Evolutionary conservation across 257 asterid species (phyloP).

Genomic region (Solanum gracilifrons): DNA sequence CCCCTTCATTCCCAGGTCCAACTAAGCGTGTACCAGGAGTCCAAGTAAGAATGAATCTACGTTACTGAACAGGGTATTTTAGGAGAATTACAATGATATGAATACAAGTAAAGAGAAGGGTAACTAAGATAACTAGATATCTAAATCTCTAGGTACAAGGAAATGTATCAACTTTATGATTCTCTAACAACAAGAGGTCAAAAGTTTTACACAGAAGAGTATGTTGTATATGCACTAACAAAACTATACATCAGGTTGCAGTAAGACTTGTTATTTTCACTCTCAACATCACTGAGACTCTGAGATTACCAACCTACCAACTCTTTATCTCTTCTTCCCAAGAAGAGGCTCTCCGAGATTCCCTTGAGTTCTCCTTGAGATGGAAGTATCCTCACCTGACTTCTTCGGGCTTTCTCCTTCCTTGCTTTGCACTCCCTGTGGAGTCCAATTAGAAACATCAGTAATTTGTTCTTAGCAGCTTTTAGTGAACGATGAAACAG

Average conservation of each 20-base stretch:
- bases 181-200: neutral
- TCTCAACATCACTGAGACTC: neutral
- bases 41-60: neutral
- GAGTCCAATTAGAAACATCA: neutral
- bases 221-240: neutral
- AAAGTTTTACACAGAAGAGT: neutral
- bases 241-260: neutral
- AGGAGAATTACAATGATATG: neutral
- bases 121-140: neutral
- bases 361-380: conserved; percentile 16
- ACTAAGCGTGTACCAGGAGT: neutral
- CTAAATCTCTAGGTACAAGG: neutral
- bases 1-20: neutral
- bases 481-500: neutral
- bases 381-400: conserved; percentile 23
- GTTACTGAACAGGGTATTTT: neutral
- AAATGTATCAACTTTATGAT: neutral
- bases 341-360: conserved; percentile 25
- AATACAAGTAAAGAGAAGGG: neutral
- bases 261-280: neutral
- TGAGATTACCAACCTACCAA: neutral
- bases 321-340: conserved; percentile 14
- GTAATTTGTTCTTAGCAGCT: neutral
- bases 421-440: conserved; percentile 53
- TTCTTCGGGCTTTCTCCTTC: conserved; percentile 33